Evolutionary conservation across 768 basidiomycete species (phyloP).

Genomic region (Amanita pallidorosea): DNA sequence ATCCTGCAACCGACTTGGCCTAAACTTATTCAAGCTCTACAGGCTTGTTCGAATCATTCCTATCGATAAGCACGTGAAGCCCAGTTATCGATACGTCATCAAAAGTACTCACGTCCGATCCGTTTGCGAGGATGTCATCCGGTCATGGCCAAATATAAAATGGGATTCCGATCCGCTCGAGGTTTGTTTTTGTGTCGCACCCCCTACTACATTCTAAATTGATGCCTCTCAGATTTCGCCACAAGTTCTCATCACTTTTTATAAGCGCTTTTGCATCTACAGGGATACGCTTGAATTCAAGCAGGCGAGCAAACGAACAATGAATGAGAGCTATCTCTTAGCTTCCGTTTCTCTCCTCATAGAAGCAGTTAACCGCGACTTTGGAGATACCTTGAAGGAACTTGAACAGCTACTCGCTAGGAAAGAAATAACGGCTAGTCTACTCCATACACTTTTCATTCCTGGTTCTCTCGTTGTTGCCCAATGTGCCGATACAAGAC

Average conservation of each 20-base stretch:
- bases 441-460: slow-evolving; percentile 44
- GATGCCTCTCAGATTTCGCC: slow-evolving; percentile 25
- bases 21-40: not conserved
- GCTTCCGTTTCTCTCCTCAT: slow-evolving; percentile 40
- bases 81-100: slow-evolving; percentile 41
- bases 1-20: not conserved
- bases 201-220: not conserved
- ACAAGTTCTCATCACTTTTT: slow-evolving; percentile 44
- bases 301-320: slow-evolving; percentile 23
- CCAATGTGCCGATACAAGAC: slow-evolving; percentile 41
- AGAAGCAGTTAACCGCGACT: slow-evolving; percentile 37
- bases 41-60: slow-evolving; percentile 46
- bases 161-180: slow-evolving; percentile 51
- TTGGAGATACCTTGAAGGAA: slow-evolving; percentile 33
- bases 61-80: slow-evolving; percentile 23
- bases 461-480: slow-evolving; percentile 41
- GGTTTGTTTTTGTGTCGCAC: slow-evolving; percentile 16
- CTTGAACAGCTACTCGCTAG: slow-evolving; percentile 39
- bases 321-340: slow-evolving; percentile 31
- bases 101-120: slow-evolving; percentile 49
- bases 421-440: slow-evolving; percentile 46
- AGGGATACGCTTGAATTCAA: slow-evolving; percentile 20
- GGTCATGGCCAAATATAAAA: slow-evolving; percentile 47
- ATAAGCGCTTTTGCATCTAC: slow-evolving; percentile 34
- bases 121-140: slow-evolving; percentile 48